Evolutionary conservation across 2,329 filamentous ascomycete genomes (phyloP).

Genomic region (Hypomyces perniciosus): DNA sequence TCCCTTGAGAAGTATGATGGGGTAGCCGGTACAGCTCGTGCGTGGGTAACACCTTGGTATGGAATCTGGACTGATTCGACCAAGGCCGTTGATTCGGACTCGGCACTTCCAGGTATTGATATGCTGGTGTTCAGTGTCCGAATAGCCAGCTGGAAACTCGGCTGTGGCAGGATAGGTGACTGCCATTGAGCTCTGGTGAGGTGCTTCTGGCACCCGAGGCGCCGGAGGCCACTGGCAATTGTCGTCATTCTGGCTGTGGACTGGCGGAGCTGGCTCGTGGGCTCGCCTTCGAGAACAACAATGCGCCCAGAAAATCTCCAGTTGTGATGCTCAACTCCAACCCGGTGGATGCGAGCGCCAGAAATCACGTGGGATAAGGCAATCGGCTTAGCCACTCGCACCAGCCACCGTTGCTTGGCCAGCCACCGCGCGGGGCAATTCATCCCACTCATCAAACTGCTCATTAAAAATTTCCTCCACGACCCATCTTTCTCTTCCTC

Average conservation of each 20-base stretch:
- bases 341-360: background rate
- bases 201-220: conserved; percentile 30
- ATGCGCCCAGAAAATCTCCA: conserved; percentile 17
- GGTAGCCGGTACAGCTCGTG: conserved; percentile 75
- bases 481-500: conserved; percentile 12
- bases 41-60: conserved; percentile 38
- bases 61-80: conserved; percentile 23
- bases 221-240: conserved; percentile 29
- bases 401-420: conserved; percentile 18
- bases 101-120: conserved; percentile 11
- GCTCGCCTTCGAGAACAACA: background rate
- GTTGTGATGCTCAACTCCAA: too few relatives aligned
- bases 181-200: conserved; percentile 25
- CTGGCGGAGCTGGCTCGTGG: conserved; percentile 16
- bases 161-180: conserved; percentile 19
- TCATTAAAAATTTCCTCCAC: conserved; percentile 29
- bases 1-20: conserved; percentile 92
- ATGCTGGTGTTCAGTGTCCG: conserved; percentile 20
- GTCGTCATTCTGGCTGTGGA: conserved; percentile 29
- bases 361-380: conserved; percentile 22
- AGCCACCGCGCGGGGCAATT: conserved; percentile 31
- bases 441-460: conserved; percentile 21
- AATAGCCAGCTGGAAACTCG: conserved; percentile 21
- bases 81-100: conserved; percentile 13
- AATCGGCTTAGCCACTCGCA: conserved; percentile 9